phyloP scores from a whole-genome alignment of 306 rosid genomes.

The Abrus precatorius region DNA sequence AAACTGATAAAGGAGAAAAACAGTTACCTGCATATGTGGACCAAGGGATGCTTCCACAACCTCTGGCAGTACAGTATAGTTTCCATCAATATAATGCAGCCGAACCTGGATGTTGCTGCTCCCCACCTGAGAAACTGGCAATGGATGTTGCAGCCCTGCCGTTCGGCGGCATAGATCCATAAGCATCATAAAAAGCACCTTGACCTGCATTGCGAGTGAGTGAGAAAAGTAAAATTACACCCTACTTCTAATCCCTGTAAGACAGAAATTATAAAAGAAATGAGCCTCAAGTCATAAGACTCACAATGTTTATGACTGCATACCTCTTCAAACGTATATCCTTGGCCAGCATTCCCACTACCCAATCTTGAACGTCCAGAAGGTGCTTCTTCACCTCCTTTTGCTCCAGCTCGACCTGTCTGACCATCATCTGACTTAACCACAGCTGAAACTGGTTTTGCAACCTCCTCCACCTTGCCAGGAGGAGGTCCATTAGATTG shows the following conservation, averaged over 20 bases:
- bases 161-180: constrained; percentile 97
- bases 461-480: constrained; percentile 85
- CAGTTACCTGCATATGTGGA: constrained; percentile 96
- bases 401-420: constrained; percentile 71
- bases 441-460: constrained; percentile 69
- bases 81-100: constrained; percentile 97
- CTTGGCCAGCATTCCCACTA: constrained; percentile 98
- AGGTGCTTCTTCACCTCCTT: constrained; percentile 83
- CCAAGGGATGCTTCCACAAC: constrained; percentile 99
- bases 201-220: constrained; percentile 68
- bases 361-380: constrained; percentile 85
- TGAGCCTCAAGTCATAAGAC: constrained; percentile 6
- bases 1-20: constrained; percentile 27
- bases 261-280: constrained; percentile 1
- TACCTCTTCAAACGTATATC: constrained; percentile 98
- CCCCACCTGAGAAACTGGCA: constrained; percentile 98
- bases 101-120: constrained; percentile 91
- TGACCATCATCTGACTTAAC: constrained; percentile 81
- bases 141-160: constrained; percentile 76
- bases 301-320: constrained; percentile 5
- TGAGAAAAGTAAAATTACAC: constrained; percentile 29
- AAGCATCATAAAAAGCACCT: constrained; percentile 93
- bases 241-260: background rate
- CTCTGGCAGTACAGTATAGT: constrained; percentile 96
- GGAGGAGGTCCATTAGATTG: constrained; percentile 69